Conservation (phyloP, 2,329 filamentous ascomycete species). For the Metarhizium humberi region DNA sequence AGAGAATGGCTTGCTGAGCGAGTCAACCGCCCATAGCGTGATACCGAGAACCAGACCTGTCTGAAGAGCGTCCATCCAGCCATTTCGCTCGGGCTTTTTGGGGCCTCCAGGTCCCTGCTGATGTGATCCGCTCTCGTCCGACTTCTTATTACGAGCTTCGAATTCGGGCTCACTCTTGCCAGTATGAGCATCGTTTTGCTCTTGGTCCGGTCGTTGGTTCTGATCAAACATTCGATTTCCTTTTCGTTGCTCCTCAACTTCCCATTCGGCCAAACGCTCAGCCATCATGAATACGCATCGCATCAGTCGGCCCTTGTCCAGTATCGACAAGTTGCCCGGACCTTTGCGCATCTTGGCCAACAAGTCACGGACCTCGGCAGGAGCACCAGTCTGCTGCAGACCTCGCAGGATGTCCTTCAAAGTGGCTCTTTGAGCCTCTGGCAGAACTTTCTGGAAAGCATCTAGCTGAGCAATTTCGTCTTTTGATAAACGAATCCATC, state of each 20-base stretch:
- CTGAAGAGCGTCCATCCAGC: constrained; percentile 25
- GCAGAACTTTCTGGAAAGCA: constrained; percentile 51
- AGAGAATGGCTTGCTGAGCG: constrained; percentile 30
- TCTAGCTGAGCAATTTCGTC: constrained; percentile 44
- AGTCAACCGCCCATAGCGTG: constrained; percentile 39
- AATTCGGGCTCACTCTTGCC: constrained; percentile 10
- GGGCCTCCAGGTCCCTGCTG: constrained; percentile 22
- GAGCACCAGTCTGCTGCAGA: constrained; percentile 61
- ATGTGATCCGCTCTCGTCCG: constrained; percentile 14
- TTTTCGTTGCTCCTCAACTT: constrained; percentile 12
- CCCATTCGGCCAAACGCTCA: constrained; percentile 24
- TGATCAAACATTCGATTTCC: constrained; percentile 13
- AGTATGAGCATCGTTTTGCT: constrained; percentile 11
- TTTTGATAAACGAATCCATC: constrained; percentile 37
- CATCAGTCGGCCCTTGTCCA: constrained; percentile 28
- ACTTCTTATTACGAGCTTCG: constrained; percentile 10
- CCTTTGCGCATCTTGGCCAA: constrained; percentile 42
- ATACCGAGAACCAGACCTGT: constrained; percentile 37
- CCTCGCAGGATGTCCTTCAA: constrained; percentile 51
- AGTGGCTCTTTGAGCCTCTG: constrained; percentile 49
- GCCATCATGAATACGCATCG: constrained; percentile 27
- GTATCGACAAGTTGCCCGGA: constrained; percentile 41
- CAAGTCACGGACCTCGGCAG: constrained; percentile 54
- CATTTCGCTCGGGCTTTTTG: constrained; percentile 25
- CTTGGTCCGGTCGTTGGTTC: constrained; percentile 13